A percentile compares a stretch with the other conserved stretches of the same genome.
Evolutionary conservation across 345 rosid genomes (phyloP).

Genomic region (Syzygium aqueum): DNA sequence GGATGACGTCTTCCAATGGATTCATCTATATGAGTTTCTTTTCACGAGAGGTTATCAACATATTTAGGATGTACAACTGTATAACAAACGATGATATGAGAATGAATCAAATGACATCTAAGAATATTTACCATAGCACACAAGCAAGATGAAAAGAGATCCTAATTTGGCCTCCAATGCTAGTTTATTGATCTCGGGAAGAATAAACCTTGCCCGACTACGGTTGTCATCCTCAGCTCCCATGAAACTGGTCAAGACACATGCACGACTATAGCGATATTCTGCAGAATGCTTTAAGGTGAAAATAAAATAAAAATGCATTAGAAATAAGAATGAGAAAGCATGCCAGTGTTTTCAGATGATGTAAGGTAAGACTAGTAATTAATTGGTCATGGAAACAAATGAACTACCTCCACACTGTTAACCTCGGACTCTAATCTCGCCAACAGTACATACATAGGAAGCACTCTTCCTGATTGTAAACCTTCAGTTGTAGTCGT

Average conservation of each 20-base stretch:
- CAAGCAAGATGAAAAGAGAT: slow-evolving; percentile 70
- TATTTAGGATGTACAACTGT: background rate
- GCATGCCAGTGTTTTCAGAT: background rate
- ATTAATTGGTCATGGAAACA: background rate
- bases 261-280: slow-evolving; percentile 76
- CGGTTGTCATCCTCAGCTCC: slow-evolving; percentile 62
- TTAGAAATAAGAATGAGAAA: background rate
- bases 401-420: slow-evolving; percentile 47
- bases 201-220: slow-evolving; percentile 65
- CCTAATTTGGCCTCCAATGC: slow-evolving; percentile 71
- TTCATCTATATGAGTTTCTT: background rate
- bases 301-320: slow-evolving; percentile 14
- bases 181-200: slow-evolving; percentile 80
- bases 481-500: slow-evolving; percentile 40
- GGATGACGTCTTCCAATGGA: background rate
- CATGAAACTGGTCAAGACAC: slow-evolving; percentile 59
- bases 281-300: slow-evolving; percentile 75
- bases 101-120: background rate
- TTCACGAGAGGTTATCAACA: background rate
- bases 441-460: slow-evolving; percentile 73
- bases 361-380: background rate
- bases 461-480: slow-evolving; percentile 47
- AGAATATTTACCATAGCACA: slow-evolving; percentile 64
- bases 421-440: slow-evolving; percentile 55
- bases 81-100: slow-evolving; percentile 1